These are phyloP conservation scores for Musa beccarii DNA, from an alignment of 176 grass and related monocot genomes.

Conservation along the genomic window DNA sequence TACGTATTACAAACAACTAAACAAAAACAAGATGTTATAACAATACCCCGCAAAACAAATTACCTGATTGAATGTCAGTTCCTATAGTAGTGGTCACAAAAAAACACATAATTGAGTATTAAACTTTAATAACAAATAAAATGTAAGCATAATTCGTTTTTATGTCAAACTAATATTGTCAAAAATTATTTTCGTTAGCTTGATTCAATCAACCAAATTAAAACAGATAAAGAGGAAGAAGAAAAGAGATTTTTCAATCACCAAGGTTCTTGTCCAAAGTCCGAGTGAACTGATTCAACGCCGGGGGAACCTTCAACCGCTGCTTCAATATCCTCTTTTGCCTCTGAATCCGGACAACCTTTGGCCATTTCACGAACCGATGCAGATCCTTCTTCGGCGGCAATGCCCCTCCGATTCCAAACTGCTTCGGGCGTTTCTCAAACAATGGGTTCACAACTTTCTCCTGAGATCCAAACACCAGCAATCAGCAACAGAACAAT, in stretches of 20 bases:
- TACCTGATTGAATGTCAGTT: too few relatives aligned
- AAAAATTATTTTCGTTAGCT: too few relatives aligned
- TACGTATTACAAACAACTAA: too few relatives aligned
- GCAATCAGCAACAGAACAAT: not conserved
- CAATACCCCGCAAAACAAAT: too few relatives aligned
- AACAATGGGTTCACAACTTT: conserved; percentile 68
- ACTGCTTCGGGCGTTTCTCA: conserved; percentile 68
- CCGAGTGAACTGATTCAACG: conserved; percentile 69
- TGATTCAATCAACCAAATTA: not conserved
- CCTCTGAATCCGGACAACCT: conserved; percentile 83
- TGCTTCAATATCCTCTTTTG: conserved; percentile 94
- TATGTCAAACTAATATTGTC: too few relatives aligned
- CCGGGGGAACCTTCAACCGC: conserved; percentile 42
- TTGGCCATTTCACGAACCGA: conserved; percentile 88
- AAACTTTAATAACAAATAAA: too few relatives aligned
- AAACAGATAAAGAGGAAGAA: not conserved
- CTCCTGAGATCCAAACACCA: conserved; percentile 23
- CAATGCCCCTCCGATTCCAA: conserved; percentile 18
- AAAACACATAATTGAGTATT: too few relatives aligned
- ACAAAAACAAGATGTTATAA: too few relatives aligned
- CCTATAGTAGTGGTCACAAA: too few relatives aligned
- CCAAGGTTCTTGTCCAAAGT: conserved; percentile 91
- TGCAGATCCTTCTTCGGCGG: conserved; percentile 83
- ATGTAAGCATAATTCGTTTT: too few relatives aligned
- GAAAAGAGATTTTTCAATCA: not conserved